These are phyloP conservation scores for Cystobasidium pallidum DNA, from an alignment of 1,284 basidiomycete genomes.

Conservation along the genomic window DNA sequence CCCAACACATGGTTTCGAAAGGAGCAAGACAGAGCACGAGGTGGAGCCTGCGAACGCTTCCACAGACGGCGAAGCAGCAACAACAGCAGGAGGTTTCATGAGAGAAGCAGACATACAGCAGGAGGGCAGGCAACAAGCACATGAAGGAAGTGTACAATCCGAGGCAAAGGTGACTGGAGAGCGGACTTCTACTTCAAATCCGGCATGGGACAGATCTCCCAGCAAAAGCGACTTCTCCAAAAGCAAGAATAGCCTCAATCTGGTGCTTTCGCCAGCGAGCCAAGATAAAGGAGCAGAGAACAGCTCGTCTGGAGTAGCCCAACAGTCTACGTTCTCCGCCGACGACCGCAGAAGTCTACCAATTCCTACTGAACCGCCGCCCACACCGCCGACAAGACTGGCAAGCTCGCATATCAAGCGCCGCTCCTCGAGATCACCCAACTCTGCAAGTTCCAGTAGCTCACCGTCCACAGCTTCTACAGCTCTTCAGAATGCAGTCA, in stretches of 20 bases:
- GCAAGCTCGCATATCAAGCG: constrained; percentile 26
- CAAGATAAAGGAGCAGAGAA: neutral
- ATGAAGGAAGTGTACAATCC: constrained; percentile 1
- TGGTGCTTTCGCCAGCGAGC: constrained; percentile 18
- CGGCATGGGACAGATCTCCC: too few species aligned
- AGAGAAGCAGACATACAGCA: constrained; percentile 24
- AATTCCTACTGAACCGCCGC: constrained; percentile 30
- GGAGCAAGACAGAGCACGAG: neutral
- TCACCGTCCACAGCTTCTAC: constrained; percentile 25
- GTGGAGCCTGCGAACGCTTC: neutral
- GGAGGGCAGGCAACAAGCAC: constrained; percentile 16
- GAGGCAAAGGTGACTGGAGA: neutral
- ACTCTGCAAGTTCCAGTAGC: constrained; percentile 5
- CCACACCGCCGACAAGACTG: constrained; percentile 37
- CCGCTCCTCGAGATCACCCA: constrained; percentile 27
- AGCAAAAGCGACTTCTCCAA: neutral
- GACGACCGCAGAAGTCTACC: constrained; percentile 9
- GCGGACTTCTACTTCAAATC: neutral
- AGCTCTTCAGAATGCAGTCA: constrained; percentile 20
- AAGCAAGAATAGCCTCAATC: constrained; percentile 31
- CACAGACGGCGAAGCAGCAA: neutral
- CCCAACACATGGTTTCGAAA: constrained; percentile 8
- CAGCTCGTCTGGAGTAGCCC: neutral
- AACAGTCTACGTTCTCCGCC: neutral
- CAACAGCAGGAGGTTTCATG: constrained; percentile 39